Evolutionary conservation across 2,329 filamentous ascomycete genomes (phyloP), one percentile per base, ranked within the genome.

Genomic region (Apiospora pterosperma): DNA sequence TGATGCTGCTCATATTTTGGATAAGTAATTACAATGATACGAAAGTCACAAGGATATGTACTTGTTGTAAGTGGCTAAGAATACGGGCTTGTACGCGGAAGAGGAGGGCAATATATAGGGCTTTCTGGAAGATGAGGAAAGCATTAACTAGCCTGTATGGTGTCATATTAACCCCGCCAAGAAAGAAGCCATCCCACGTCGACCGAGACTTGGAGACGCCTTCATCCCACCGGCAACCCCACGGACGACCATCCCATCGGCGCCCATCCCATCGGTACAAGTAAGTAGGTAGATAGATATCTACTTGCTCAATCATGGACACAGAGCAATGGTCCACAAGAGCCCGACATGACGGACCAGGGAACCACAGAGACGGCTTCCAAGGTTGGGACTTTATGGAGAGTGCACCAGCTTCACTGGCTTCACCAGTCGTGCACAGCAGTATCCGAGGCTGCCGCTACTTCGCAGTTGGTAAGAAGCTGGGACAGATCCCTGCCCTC

Each of bases 1-100:
- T 67, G 7, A 70, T 66, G 41, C 31, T 61, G 63, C 63, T 64
- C 69, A 71, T 71, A 10, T 61, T 66, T 36, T 36, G 11, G 48
- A 21, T 11, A n/a, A n/a, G n/a, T n/a, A n/a, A n/a, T n/a, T n/a
- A 34, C 4, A 5, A 12, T n/a, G 28, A 12, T 3, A 34, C 16
- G 4, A n/a, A n/a, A n/a, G n/a, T 28, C n/a, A 34, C 4, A n/a
- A 5, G 28, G 8, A 11, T 10, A 55, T n/a, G n/a, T n/a, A n/a
- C n/a, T n/a, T n/a, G n/a, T n/a, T n/a, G n/a, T 5, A n/a, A 8
- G 5, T 34, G 6, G 1, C 2, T 55, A 31, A 5, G 14, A 12
- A 11, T 34, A 55, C 7, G n/a, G 48, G 1, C 19, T 55, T 34
- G 7, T 4, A 4, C 8, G 16, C n/a, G 48, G 48, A 10, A 21